phyloP scores from a whole-genome alignment of 176 grass and related monocot genomes.

The Saccharum spontaneum region DNA sequence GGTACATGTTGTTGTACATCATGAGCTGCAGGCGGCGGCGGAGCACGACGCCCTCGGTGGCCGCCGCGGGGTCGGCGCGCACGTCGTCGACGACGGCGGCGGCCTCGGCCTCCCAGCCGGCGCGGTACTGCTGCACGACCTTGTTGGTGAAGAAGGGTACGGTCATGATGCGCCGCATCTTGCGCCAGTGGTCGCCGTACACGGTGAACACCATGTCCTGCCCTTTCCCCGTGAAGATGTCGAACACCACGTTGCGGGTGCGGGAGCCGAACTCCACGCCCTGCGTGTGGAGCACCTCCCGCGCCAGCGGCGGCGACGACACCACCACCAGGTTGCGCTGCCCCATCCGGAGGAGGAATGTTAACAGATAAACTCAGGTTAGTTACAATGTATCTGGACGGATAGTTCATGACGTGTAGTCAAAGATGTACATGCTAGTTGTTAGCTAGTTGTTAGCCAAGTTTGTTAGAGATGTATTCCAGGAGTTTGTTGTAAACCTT shows the following conservation, averaged over 20 bases:
- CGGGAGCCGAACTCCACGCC: constrained; percentile 93
- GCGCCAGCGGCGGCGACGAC: constrained; percentile 61
- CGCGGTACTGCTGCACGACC: constrained; percentile 79
- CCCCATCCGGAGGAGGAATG: constrained; percentile 93
- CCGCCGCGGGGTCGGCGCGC: constrained; percentile 47
- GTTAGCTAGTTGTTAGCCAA: no score
- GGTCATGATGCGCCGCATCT: constrained; percentile 93
- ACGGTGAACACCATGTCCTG: constrained; percentile 99
- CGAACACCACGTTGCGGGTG: constrained; percentile 89
- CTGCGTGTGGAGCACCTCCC: constrained; percentile 82
- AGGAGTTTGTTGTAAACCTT: no score
- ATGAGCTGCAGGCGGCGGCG: constrained; percentile 75
- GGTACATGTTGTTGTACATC: constrained; percentile 97
- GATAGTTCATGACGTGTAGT: no score
- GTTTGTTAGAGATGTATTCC: no score
- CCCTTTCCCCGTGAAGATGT: constrained; percentile 83
- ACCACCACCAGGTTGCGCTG: constrained; percentile 84
- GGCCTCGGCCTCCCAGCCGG: constrained; percentile 80
- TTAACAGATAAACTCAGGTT: no score
- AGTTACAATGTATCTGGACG: no score
- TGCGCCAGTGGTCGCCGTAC: constrained; percentile 94
- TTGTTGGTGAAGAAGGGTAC: constrained; percentile 93
- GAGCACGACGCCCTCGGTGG: constrained; percentile 55
- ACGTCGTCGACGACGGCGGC: constrained; percentile 64
- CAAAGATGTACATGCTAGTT: no score